A percentile compares a stretch with the other conserved stretches of the same genome.
Evolutionary conservation across 164 flowering plant species (phyloP).

Genomic region (Akebia trifoliata): DNA sequence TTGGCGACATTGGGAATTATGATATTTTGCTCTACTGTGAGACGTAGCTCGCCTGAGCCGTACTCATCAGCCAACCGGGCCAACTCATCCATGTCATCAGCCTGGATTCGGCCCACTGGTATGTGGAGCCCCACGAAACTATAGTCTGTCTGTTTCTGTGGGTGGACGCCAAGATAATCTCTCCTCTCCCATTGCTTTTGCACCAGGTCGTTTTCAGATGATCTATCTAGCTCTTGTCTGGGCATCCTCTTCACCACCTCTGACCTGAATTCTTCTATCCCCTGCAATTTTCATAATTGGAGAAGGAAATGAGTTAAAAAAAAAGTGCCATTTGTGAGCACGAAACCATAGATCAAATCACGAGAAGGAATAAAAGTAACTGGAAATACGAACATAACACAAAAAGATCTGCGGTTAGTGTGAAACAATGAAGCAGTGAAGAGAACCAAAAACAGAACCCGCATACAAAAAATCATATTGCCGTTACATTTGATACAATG

Average conservation of each 20-base stretch:
- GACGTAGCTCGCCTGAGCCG: conserved; percentile 86
- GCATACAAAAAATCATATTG: too few relatives aligned
- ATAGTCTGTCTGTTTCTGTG: conserved; percentile 79
- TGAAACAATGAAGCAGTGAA: too few relatives aligned
- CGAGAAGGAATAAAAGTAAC: too few relatives aligned
- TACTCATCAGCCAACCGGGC: conserved; percentile 76
- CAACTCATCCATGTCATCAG: conserved; percentile 88
- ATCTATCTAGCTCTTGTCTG: conserved; percentile 50
- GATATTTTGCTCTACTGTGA: conserved; percentile 94
- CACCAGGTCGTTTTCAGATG: conserved; percentile 63
- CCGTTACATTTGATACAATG: too few relatives aligned
- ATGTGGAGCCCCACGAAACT: conserved; percentile 84
- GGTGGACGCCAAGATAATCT: conserved; percentile 79
- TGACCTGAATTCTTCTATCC: conserved; percentile 78
- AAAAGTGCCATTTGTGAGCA: too few relatives aligned
- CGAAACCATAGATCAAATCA: too few relatives aligned
- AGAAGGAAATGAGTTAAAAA: not conserved
- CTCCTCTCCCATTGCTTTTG: conserved; percentile 75
- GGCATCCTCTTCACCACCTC: conserved; percentile 93
- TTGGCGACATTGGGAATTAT: conserved; percentile 76
- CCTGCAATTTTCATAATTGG: conserved; percentile 44
- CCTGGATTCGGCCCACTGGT: conserved; percentile 87
- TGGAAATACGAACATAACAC: too few relatives aligned
- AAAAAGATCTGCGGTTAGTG: too few relatives aligned
- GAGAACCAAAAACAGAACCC: too few relatives aligned